A percentile compares a stretch with the other conserved stretches of the same genome.
Conservation (phyloP, 345 rosid species). For the Cardamine resedifolia region DNA sequence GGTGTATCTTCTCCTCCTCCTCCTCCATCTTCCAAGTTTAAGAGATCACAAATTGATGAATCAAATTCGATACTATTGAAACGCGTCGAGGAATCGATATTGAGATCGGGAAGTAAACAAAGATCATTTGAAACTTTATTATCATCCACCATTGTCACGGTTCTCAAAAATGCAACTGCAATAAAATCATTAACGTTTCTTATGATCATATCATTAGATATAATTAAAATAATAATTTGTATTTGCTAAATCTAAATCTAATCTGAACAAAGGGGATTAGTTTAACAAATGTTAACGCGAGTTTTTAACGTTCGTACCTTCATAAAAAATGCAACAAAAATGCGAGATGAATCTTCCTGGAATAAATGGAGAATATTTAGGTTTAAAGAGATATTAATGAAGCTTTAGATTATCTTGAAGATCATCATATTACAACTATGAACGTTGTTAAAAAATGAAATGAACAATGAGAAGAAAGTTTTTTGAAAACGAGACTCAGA, state of each 20-base stretch:
- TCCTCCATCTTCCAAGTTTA: conserved; percentile 27
- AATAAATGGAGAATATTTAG: neutral
- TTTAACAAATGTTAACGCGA: neutral
- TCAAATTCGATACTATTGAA: conserved; percentile 17
- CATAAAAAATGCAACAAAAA: neutral
- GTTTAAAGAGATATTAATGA: conserved; percentile 8
- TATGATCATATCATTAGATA: neutral
- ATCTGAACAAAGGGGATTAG: neutral
- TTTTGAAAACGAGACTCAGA: neutral
- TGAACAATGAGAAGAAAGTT: conserved; percentile 1
- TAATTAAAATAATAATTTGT: neutral
- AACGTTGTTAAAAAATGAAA: neutral
- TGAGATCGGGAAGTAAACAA: conserved; percentile 20
- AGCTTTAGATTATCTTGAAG: neutral
- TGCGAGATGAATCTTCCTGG: conserved; percentile 1
- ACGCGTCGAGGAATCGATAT: neutral
- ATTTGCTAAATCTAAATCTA: neutral
- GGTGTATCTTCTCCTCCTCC: conserved; percentile 12
- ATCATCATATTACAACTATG: neutral
- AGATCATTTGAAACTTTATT: conserved; percentile 30
- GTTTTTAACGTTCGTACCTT: conserved; percentile 23
- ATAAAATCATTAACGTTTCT: neutral
- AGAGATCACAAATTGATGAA: conserved; percentile 28
- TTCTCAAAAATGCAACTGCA: conserved; percentile 11
- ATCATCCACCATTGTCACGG: conserved; percentile 21